phyloP scores from a whole-genome alignment of 2,329 filamentous ascomycete genomes.

The Cladosporium cucumerinum region DNA sequence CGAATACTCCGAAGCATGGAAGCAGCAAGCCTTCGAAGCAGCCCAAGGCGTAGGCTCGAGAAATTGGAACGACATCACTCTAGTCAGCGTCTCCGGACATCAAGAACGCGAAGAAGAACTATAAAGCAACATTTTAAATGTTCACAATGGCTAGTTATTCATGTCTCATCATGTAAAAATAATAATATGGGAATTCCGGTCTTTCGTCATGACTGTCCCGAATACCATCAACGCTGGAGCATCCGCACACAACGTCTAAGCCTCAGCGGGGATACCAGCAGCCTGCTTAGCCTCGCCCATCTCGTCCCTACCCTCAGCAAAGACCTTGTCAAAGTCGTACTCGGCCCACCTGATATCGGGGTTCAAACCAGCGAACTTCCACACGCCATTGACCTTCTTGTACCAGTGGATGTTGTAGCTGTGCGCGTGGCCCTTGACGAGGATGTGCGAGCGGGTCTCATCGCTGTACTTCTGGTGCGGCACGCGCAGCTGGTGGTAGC shows the following conservation, averaged over 20 bases:
- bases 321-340: constrained; percentile 56
- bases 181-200: neutral
- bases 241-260: neutral
- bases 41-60: constrained; percentile 20
- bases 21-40: constrained; percentile 27
- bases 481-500: constrained; percentile 57
- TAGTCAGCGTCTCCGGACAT: constrained; percentile 31
- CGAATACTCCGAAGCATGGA: constrained; percentile 21
- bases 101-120: constrained; percentile 29
- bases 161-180: constrained; percentile 7
- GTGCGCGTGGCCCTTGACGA: constrained; percentile 56
- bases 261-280: constrained; percentile 10
- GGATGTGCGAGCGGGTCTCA: constrained; percentile 44
- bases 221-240: neutral
- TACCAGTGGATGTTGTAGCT: constrained; percentile 55
- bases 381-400: constrained; percentile 55
- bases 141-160: neutral
- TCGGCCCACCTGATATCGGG: constrained; percentile 56
- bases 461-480: constrained; percentile 57
- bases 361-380: constrained; percentile 56
- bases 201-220: neutral
- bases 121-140: constrained; percentile 18
- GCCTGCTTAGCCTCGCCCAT: constrained; percentile 15
- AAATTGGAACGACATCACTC: constrained; percentile 26
- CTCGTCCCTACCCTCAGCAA: constrained; percentile 45